Conservation (phyloP, 176 grass and related monocot species). For the Canna indica region DNA sequence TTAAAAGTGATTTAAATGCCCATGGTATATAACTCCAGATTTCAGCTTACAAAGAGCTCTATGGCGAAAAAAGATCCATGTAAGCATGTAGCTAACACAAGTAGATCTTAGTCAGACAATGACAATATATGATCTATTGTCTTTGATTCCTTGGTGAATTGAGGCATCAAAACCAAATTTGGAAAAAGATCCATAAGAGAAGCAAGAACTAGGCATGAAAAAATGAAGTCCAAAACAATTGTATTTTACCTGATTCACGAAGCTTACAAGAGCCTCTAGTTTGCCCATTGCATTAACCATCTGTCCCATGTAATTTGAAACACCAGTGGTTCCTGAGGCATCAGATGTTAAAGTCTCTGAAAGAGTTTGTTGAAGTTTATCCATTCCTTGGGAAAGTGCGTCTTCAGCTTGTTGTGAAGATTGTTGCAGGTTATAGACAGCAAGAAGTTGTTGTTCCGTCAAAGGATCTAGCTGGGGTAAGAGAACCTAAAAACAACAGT, state of each 20-base stretch:
- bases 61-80: too few relatives aligned
- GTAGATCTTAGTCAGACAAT: too few relatives aligned
- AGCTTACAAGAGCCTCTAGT: constrained; percentile 54
- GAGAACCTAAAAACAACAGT: constrained; percentile 39
- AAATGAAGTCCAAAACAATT: background rate
- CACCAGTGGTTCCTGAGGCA: constrained; percentile 29
- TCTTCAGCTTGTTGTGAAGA: constrained; percentile 66
- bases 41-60: too few relatives aligned
- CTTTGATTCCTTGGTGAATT: too few relatives aligned
- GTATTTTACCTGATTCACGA: constrained; percentile 54
- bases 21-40: too few relatives aligned
- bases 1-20: too few relatives aligned
- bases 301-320: constrained; percentile 43
- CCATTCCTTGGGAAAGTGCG: constrained; percentile 80
- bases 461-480: constrained; percentile 61
- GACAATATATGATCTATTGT: too few relatives aligned
- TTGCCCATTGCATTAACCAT: constrained; percentile 46
- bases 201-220: background rate
- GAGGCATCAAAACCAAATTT: background rate
- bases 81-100: too few relatives aligned
- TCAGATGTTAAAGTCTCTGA: constrained; percentile 44
- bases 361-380: constrained; percentile 80
- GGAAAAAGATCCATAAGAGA: background rate
- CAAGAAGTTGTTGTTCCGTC: constrained; percentile 32
- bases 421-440: constrained; percentile 35